phyloP scores from a whole-genome alignment of 2,329 filamentous ascomycete species.

The Berkeleyomyces rouxiae region DNA sequence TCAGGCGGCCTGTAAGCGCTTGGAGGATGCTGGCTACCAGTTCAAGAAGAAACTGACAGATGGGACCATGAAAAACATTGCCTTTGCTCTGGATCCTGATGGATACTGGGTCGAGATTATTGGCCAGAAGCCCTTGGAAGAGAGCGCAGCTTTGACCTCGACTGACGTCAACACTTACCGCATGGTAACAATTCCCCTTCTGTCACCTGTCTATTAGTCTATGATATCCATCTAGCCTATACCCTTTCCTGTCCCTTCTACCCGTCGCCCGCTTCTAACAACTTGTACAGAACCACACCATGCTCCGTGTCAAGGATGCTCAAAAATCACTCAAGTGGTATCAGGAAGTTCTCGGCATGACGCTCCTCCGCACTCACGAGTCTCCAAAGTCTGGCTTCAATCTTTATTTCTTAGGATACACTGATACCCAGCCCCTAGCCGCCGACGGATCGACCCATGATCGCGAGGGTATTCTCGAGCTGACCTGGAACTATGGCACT shows the following conservation, averaged over 20 bases:
- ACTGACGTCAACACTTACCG: constrained; percentile 65
- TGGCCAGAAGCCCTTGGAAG: constrained; percentile 51
- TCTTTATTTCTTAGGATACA: constrained; percentile 83
- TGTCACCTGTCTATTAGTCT: constrained; percentile 5
- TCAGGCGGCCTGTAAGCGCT: constrained; percentile 72
- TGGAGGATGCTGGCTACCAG: constrained; percentile 77
- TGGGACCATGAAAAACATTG: constrained; percentile 73
- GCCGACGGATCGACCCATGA: constrained; percentile 40
- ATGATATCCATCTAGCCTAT: background rate
- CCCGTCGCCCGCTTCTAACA: background rate
- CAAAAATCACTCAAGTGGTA: constrained; percentile 64
- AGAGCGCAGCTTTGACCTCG: constrained; percentile 52
- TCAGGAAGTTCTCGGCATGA: constrained; percentile 80
- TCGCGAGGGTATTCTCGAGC: constrained; percentile 71
- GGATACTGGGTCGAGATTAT: constrained; percentile 78
- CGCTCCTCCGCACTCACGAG: constrained; percentile 55
- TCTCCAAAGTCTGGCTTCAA: constrained; percentile 60
- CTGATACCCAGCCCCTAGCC: constrained; percentile 35
- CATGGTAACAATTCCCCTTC: constrained; percentile 28
- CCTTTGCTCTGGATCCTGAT: constrained; percentile 79
- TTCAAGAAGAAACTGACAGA: constrained; percentile 94
- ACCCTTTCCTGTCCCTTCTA: too few relatives aligned
- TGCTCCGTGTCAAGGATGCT: constrained; percentile 81
- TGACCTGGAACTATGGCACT: constrained; percentile 72
- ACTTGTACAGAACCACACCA: constrained; percentile 56